phyloP scores from a whole-genome alignment of 2,329 filamentous ascomycete genomes.

The Microsporum canis region DNA sequence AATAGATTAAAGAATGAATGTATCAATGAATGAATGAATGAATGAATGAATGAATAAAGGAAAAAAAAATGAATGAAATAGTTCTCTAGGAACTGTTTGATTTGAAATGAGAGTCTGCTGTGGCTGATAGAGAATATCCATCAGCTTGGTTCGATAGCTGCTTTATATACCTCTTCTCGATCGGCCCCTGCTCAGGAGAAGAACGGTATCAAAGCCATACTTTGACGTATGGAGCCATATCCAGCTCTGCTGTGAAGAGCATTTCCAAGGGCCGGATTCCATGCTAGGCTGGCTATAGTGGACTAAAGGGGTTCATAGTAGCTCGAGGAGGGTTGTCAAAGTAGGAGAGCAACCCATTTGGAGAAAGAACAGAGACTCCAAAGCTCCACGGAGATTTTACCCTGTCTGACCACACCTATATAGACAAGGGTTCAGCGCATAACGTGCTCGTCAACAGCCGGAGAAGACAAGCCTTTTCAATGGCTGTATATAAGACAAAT shows the following conservation, averaged over 20 bases:
- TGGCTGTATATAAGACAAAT: not conserved
- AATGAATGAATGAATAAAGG: not conserved
- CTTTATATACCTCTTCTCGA: not conserved
- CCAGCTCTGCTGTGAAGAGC: not conserved
- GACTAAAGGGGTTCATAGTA: not conserved
- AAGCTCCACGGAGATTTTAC: not conserved
- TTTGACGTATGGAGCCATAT: not conserved
- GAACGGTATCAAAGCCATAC: not conserved
- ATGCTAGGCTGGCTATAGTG: not conserved
- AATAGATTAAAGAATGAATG: constrained; percentile 2
- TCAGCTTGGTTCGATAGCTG: not conserved
- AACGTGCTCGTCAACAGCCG: not conserved
- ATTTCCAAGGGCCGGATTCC: not conserved
- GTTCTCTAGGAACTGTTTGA: not conserved
- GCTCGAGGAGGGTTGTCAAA: not conserved
- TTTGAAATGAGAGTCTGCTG: not conserved
- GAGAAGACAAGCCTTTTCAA: not conserved
- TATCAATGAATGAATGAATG: not conserved
- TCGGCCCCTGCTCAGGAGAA: not conserved
- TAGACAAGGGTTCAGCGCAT: not conserved
- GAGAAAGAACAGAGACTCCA: not conserved
- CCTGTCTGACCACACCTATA: not conserved
- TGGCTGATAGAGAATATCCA: not conserved
- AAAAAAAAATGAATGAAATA: not conserved
- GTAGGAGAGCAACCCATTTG: not conserved